Evolutionary conservation across 345 rosid genomes (phyloP).

Genomic region (Brassica incana): DNA sequence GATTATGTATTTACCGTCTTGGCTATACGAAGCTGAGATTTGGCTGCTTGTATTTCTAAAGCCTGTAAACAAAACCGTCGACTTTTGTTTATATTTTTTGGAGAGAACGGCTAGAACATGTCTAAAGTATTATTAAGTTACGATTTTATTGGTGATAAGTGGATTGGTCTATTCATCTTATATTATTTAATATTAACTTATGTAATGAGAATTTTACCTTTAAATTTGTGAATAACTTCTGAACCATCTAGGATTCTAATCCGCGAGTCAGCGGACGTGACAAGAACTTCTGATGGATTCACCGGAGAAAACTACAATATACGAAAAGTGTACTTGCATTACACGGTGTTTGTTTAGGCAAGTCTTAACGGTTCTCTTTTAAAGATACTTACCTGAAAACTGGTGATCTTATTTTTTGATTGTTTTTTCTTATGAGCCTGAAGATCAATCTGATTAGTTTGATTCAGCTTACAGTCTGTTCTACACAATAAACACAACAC

Average conservation of each 20-base stretch:
- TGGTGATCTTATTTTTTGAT: conserved; percentile 79
- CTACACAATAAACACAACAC: conserved; percentile 28
- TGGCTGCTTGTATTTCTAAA: conserved; percentile 80
- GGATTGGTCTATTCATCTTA: no score
- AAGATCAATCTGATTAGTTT: conserved; percentile 51
- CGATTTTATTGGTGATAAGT: no score
- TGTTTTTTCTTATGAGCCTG: conserved; percentile 59
- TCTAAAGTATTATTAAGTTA: neutral
- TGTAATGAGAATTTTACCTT: conserved; percentile 51
- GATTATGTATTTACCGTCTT: conserved; percentile 65
- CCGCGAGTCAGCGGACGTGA: conserved; percentile 89
- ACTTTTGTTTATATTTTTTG: neutral
- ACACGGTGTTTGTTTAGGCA: neutral
- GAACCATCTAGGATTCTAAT: conserved; percentile 68
- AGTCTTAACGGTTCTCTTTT: neutral
- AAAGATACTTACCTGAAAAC: conserved; percentile 65
- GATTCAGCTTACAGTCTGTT: conserved; percentile 69
- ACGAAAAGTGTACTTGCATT: conserved; percentile 9
- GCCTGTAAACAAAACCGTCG: conserved; percentile 46
- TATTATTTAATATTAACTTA: neutral
- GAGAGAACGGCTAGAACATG: neutral
- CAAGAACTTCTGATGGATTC: conserved; percentile 81
- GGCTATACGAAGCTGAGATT: conserved; percentile 79
- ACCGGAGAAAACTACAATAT: conserved; percentile 67
- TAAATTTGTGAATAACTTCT: conserved; percentile 63